Percentiles rank a stretch among this genome's conserved stretches.
These are phyloP conservation scores for Nevesoporus exiguus DNA, from an alignment of 768 basidiomycete genomes.

Conservation along the genomic window DNA sequence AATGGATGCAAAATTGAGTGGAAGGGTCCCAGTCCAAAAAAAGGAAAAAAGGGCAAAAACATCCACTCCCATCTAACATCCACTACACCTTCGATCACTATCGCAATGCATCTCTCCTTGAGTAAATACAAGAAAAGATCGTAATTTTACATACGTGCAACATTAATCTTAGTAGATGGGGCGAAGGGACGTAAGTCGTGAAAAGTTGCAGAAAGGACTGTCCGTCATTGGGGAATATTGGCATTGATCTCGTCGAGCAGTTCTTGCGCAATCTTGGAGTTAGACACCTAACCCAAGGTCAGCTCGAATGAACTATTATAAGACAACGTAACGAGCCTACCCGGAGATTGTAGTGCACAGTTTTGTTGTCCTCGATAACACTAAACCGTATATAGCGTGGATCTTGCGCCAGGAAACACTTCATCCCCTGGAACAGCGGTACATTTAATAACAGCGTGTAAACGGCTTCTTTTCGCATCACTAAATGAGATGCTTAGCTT, in stretches of 20 bases:
- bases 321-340: slow-evolving; percentile 39
- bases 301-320: background rate
- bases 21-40: slow-evolving; percentile 14
- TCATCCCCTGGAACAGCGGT: slow-evolving; percentile 76
- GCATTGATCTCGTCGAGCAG: slow-evolving; percentile 53
- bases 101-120: slow-evolving; percentile 23
- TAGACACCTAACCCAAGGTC: slow-evolving; percentile 48
- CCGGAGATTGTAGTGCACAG: slow-evolving; percentile 73
- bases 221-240: slow-evolving; percentile 38
- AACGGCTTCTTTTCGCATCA: slow-evolving; percentile 86
- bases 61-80: slow-evolving; percentile 14
- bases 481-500: slow-evolving; percentile 34
- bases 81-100: slow-evolving; percentile 22
- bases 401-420: slow-evolving; percentile 67
- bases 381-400: slow-evolving; percentile 78
- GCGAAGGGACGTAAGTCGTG: slow-evolving; percentile 19
- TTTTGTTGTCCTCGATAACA: slow-evolving; percentile 56
- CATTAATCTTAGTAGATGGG: slow-evolving; percentile 36
- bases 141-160: slow-evolving; percentile 31
- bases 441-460: slow-evolving; percentile 71
- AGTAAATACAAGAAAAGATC: slow-evolving; percentile 28
- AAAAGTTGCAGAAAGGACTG: slow-evolving; percentile 3
- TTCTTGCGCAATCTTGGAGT: slow-evolving; percentile 67
- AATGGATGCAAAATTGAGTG: slow-evolving; percentile 17
- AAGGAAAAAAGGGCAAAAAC: background rate